Evolutionary conservation across 305 asterid species (phyloP).

Genomic region (Fraxinus xanthoxyloides): DNA sequence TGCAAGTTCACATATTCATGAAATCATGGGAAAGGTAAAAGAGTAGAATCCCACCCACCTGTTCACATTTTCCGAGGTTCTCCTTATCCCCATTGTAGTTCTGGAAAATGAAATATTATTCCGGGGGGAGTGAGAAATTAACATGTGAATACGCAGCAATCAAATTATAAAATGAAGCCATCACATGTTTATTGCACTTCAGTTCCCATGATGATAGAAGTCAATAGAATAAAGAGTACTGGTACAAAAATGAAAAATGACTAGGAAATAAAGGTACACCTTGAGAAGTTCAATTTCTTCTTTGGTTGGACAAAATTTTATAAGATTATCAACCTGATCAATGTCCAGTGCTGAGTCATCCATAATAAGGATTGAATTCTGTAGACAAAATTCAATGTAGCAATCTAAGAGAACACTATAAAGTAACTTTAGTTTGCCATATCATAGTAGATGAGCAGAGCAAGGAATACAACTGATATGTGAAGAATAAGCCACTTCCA

Average conservation of each 20-base stretch:
- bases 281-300: constrained; percentile 77
- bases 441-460: not conserved
- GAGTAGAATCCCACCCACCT: constrained; percentile 39
- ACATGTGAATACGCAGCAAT: constrained; percentile 5
- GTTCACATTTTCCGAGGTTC: constrained; percentile 87
- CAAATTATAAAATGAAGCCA: not conserved
- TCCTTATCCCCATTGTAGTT: constrained; percentile 71
- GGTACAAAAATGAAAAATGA: not conserved
- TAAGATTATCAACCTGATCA: constrained; percentile 87
- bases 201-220: constrained; percentile 3
- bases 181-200: not conserved
- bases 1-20: constrained; percentile 9
- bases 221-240: not conserved
- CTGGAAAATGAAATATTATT: constrained; percentile 41
- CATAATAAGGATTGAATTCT: constrained; percentile 73
- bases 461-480: not conserved
- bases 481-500: not conserved
- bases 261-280: constrained; percentile 36
- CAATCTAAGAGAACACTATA: constrained; percentile 5
- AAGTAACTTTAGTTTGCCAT: not conserved
- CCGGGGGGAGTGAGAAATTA: constrained; percentile 25
- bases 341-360: constrained; percentile 74
- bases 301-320: constrained; percentile 87
- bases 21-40: constrained; percentile 3
- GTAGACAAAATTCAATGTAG: constrained; percentile 24